Base-by-base conservation (phyloP, 768 basidiomycete genomes). In the Neoboletus magnificus region DNA sequence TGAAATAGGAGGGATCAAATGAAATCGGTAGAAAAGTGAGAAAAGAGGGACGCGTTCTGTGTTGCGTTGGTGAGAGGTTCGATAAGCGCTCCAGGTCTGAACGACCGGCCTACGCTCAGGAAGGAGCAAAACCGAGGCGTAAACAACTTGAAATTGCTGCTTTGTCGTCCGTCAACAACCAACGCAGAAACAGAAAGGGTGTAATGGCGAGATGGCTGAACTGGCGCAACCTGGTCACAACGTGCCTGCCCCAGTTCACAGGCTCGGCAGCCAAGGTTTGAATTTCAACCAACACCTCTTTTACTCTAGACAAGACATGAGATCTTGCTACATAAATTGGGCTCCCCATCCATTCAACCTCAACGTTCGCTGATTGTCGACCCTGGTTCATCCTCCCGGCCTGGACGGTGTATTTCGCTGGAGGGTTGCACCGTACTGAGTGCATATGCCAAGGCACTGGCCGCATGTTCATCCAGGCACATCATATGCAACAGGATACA, bases 231-330 rank as follows among this genome's bases (percentile, higher is more conserved):
- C 16, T 16, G 23, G 36, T 43, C 48, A 40, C 57, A 62, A 58
- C 60, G 60, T 65, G 63, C 59, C 27, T 37, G 12, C 30, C 12
- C 52, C 30, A 35, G 55, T 72, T 68, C 70, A 48, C 70, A 71
- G 69, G 68, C 64, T 67, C 65, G 59, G 57, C 57, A 60, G 47
- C 4, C 44, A 39, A 54, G 64, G 86, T 86, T 48, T 73, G 71
- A 67, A 69, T 62, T 74, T 75, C 29, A 72, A 76, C 68, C 59
- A 37, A 32, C 44, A 30, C n/a, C 5, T 2, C 39, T 12, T 11
- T 20, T 40, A 11, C 39, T 20, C 5, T 22, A 12, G 9, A 40
- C 39, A 11, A 20, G 0, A 4, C 4, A 15, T 35, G 33, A 35
- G 11, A 15, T 18, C 35, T 18, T 36, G 35, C 18, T 37, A 37